phyloP scores from a whole-genome alignment of 1,139 yeast species.

The Candida tetrigidarum region DNA sequence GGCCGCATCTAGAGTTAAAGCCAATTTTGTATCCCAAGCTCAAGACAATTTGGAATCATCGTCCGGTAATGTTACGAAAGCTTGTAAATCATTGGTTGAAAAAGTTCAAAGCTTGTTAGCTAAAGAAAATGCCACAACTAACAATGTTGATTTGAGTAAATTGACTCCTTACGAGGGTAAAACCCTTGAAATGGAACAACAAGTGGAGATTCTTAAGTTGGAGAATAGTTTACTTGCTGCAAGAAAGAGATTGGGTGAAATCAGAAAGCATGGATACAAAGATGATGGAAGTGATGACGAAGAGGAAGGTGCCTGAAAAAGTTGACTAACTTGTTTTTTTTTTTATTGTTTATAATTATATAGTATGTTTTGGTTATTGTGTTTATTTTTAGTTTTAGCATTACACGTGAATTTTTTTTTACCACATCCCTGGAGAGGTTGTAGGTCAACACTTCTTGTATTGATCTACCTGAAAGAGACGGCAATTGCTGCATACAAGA shows the following conservation, averaged over 20 bases:
- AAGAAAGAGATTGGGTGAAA: constrained; percentile 83
- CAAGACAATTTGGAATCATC: constrained; percentile 78
- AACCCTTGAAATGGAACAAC: constrained; percentile 92
- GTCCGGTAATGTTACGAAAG: constrained; percentile 68
- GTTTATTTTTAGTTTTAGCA: too few species aligned
- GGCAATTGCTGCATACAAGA: too few species aligned
- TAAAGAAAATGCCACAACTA: constrained; percentile 31
- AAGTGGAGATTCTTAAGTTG: constrained; percentile 82
- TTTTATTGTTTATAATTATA: not conserved
- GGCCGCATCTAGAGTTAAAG: constrained; percentile 90
- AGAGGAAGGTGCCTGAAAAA: not conserved
- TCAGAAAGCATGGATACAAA: constrained; percentile 73
- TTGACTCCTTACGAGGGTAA: constrained; percentile 82
- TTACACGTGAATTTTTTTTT: too few species aligned
- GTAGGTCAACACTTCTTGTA: too few species aligned
- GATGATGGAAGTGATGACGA: constrained; percentile 6
- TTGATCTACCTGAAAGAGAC: too few species aligned
- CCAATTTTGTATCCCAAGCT: constrained; percentile 74
- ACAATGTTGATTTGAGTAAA: constrained; percentile 67
- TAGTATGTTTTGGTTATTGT: not conserved
- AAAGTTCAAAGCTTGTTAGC: constrained; percentile 68
- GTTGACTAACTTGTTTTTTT: not conserved
- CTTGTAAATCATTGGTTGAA: constrained; percentile 72
- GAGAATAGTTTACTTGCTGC: constrained; percentile 76
- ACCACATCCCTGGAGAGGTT: too few species aligned